These are phyloP conservation scores for Spirogloea muscicola DNA, from an alignment of 139 green algal species.

Conservation along the genomic window DNA sequence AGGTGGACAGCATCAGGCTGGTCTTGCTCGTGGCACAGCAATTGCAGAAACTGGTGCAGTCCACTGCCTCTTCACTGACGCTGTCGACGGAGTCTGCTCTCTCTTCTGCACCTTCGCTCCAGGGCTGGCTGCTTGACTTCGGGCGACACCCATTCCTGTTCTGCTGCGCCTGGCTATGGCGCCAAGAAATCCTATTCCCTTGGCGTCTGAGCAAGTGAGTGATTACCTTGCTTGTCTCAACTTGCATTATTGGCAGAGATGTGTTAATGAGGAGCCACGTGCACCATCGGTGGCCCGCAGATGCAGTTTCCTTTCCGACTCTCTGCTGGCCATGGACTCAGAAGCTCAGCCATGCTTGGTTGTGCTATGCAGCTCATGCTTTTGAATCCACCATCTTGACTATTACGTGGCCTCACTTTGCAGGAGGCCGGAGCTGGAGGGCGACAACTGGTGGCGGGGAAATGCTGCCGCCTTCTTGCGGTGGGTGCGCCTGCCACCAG, in stretches of 20 bases:
- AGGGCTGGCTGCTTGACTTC: conserved; percentile 22
- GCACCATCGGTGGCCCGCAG: too few species aligned
- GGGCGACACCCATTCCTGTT: conserved; percentile 18
- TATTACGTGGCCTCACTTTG: neutral
- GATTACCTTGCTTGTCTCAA: neutral
- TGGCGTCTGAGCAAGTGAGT: conserved; percentile 1
- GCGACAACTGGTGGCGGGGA: conserved; percentile 40
- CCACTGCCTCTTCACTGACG: neutral
- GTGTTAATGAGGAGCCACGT: too few species aligned
- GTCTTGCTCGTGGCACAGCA: too few species aligned
- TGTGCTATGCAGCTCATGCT: neutral
- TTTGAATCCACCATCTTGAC: neutral
- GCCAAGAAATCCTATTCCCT: conserved; percentile 7
- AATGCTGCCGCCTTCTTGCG: conserved; percentile 35
- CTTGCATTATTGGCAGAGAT: too few species aligned
- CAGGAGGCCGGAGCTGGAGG: conserved; percentile 31
- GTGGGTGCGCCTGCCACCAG: conserved; percentile 10
- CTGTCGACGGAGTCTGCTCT: neutral
- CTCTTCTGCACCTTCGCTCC: conserved; percentile 6
- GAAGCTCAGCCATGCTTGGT: neutral
- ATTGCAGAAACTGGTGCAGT: too few species aligned
- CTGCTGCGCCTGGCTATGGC: conserved; percentile 3
- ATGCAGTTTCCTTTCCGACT: neutral
- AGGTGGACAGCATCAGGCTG: too few species aligned
- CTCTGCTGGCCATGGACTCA: neutral